Percentiles rank a stretch among this genome's conserved stretches.
Conservation (phyloP, 257 asterid species). For the Avicennia marina region DNA sequence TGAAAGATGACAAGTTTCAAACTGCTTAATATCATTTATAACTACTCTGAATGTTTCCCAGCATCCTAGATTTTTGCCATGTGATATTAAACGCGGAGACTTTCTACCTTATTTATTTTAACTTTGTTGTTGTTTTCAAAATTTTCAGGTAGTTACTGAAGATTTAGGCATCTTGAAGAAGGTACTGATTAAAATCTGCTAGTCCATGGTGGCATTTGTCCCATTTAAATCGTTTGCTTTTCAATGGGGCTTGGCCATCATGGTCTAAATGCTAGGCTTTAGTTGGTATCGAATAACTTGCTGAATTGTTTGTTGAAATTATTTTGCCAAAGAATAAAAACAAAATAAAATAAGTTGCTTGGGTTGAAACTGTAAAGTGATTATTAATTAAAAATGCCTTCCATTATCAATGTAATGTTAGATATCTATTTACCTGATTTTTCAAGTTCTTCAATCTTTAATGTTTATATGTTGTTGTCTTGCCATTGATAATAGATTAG, state of each 20-base stretch:
- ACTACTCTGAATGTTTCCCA: not conserved
- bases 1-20: too few species aligned
- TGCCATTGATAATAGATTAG: too few species aligned
- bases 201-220: slow-evolving; percentile 14
- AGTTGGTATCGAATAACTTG: not conserved
- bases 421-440: too few species aligned
- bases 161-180: slow-evolving; percentile 83
- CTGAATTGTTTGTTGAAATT: too few species aligned
- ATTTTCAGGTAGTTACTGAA: slow-evolving; percentile 71
- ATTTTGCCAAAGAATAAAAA: too few species aligned
- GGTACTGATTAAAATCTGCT: slow-evolving; percentile 35
- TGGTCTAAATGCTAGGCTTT: not conserved
- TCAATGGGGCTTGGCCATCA: not conserved
- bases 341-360: too few species aligned
- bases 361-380: too few species aligned
- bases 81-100: not conserved
- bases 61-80: not conserved
- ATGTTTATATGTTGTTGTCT: too few species aligned
- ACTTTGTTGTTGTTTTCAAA: slow-evolving; percentile 1
- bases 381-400: too few species aligned
- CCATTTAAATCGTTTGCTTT: not conserved
- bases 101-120: not conserved
- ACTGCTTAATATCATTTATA: too few species aligned
- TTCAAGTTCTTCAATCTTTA: too few species aligned
- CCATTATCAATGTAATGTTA: too few species aligned